Conservation (phyloP, 2,329 filamentous ascomycete genomes). For the Neobulgaria alba region DNA sequence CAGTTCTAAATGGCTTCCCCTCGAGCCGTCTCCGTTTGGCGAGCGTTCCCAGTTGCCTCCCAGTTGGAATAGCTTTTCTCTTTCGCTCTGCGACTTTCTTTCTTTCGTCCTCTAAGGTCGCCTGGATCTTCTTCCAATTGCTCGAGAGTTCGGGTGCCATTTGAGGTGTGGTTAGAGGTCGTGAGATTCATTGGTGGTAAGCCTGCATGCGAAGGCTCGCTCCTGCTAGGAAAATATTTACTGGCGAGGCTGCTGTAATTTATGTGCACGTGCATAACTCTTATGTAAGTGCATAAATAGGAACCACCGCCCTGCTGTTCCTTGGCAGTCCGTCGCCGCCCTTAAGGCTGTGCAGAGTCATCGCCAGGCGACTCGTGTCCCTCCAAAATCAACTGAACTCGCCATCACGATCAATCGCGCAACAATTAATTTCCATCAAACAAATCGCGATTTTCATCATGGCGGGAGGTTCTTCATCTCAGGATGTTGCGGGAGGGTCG, state of each 20-base stretch:
- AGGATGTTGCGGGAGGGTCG: conserved; percentile 47
- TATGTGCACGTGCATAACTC: too few relatives aligned
- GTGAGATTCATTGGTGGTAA: too few relatives aligned
- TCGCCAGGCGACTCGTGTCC: conserved; percentile 17
- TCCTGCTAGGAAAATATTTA: too few relatives aligned
- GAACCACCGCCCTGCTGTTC: too few relatives aligned
- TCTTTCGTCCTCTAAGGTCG: conserved; percentile 40
- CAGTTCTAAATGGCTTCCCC: conserved; percentile 12
- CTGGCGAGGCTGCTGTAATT: conserved; percentile 5
- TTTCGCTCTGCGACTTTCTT: conserved; percentile 25
- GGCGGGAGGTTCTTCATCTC: conserved; percentile 40
- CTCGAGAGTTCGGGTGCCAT: conserved; percentile 42
- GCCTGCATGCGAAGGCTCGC: too few relatives aligned
- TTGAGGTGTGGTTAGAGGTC: conserved; percentile 1
- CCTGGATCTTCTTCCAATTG: conserved; percentile 75
- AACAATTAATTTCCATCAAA: conserved; percentile 19
- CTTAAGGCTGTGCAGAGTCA: too few relatives aligned
- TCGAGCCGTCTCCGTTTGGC: conserved; percentile 29
- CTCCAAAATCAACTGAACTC: conserved; percentile 11
- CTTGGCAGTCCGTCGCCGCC: too few relatives aligned
- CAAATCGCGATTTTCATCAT: conserved; percentile 36
- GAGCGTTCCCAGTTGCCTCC: conserved; percentile 25
- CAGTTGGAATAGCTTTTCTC: conserved; percentile 27
- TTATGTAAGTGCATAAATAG: too few relatives aligned
- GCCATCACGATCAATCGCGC: conserved; percentile 6